Base-by-base conservation (phyloP, 805 yeast species). In the Schizosaccharomyces pombe region DNA sequence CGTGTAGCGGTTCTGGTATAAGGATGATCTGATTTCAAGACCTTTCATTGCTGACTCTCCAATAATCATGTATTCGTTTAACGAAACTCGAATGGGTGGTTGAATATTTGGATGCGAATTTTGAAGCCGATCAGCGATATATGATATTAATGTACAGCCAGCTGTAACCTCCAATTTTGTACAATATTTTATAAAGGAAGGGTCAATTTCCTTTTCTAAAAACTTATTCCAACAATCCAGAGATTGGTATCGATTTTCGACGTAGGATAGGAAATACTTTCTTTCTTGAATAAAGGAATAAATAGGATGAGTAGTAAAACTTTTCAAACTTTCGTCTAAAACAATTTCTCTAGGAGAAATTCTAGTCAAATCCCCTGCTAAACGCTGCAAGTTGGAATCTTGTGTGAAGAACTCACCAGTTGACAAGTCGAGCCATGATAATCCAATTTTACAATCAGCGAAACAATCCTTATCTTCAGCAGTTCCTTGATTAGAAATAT, bases 351-450 rank as follows among this genome's bases (percentile, higher is more conserved):
- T 74, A 0, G 98, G 97, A 52, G 73, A 73, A 5, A 91, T 78
- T 56, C 96, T 72, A 0, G 89, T 72, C 0, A 91, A 68, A 47
- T 85, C 85, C 4, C 91, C 74, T 53, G 79, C 72, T 2, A 87
- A 65, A 28, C 78, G 80, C 4, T 71, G 74, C 22, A 80, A 62
- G 0, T 74, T 71, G 0, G 84, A 76, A 52, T 76, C 75, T 61
- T 85, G 84, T 2, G 81, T 82, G 60, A 71, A 77, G 49, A 85
- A 75, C 24, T 78, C 78, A 0, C 97, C 96, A 1, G 89, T 77
- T 0, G 91, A 81, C 0, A 89, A 70, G 66, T 91, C 98, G 47
- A 81, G 75, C 97, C 97, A 91, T 30, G 86, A 74, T 1, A 91
- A 61, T 0, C 95, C 95, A 2, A 86, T 71, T 26, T 70, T 70